Base-by-base conservation (phyloP, 2,329 filamentous ascomycete genomes). In the Hymenoscyphus infarciens region DNA sequence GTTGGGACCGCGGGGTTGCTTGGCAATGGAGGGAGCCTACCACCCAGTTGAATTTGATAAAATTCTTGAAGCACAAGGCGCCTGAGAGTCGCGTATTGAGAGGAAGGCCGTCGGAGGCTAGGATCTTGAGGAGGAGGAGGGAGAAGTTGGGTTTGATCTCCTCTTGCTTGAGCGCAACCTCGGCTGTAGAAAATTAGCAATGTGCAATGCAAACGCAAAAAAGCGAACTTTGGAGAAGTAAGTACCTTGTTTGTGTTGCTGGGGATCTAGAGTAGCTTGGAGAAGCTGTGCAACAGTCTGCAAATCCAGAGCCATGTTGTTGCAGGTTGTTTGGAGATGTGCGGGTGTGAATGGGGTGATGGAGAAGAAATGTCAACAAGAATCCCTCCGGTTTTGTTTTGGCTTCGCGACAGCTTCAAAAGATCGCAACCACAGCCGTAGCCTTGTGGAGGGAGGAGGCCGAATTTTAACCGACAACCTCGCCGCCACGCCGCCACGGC, bases 1-100 rank as follows among this genome's bases (percentile, higher is more conserved):
- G 67, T 52, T 60, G 42, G 61, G 22, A 52, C 29, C 38, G 22
- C n/a, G 22, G 13, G 35, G 39, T 19, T 49, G 52, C 42, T 29
- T 27, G 27, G 8, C 16, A n/a, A 39, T 13, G 49, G 53, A 27
- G 56, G 57, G 63, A 55, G 80, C 85, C 70, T 78, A 89, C 87
- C 71, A 92, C 91, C 86, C 96, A 99, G 81, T 92, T 95, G 74
- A 90, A 87, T 77, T 90, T 90, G 74, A 99, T 92, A 77, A 97
- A 96, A 81, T 99, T 99, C 80, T 99, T 99, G 85, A 99, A 99
- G 80, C 91, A 95, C 64, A 99, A 83, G 31, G 95, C 91, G 72
- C 90, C 91, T 6, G 94, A 87, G 52, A 99, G 87, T 66, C 95
- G 88, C 65, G 91, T 95, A 71, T 91, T 94, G 68, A 82, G 78